These are phyloP conservation scores for Hippophae gyantsensis DNA, from an alignment of 306 rosid genomes.

Conservation along the genomic window DNA sequence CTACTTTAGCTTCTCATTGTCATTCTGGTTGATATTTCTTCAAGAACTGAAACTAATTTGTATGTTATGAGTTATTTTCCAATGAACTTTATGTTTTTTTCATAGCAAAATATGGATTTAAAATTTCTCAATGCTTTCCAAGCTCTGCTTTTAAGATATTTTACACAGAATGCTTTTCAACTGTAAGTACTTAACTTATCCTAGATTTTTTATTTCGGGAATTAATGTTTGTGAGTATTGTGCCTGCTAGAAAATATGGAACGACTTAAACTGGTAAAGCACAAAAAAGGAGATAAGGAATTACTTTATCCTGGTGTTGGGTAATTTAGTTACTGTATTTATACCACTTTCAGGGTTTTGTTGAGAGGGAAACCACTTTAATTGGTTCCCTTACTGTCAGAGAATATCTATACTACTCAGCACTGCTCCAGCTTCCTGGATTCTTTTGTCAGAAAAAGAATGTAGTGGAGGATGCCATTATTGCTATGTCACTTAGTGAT, in stretches of 20 bases:
- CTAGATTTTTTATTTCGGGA: neutral
- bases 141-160: too few species aligned
- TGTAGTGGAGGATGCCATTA: slow-evolving; percentile 93
- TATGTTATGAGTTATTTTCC: too few species aligned
- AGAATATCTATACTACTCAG: slow-evolving; percentile 87
- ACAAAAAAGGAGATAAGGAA: neutral
- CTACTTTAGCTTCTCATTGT: neutral
- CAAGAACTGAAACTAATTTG: too few species aligned
- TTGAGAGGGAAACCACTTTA: slow-evolving; percentile 76
- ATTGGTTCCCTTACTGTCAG: slow-evolving; percentile 96
- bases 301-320: slow-evolving; percentile 3
- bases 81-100: too few species aligned
- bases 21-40: too few species aligned
- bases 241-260: neutral
- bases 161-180: too few species aligned
- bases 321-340: slow-evolving; percentile 8
- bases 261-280: neutral
- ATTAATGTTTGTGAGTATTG: neutral
- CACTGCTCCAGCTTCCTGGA: slow-evolving; percentile 91
- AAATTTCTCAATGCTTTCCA: too few species aligned
- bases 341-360: slow-evolving; percentile 65
- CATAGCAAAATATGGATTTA: too few species aligned
- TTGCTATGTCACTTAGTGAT: slow-evolving; percentile 85
- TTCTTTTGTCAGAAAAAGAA: slow-evolving; percentile 89
- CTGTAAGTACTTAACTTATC: neutral